A percentile compares a stretch with the other conserved stretches of the same genome.
These are phyloP conservation scores for Citrus australasica DNA, from an alignment of 345 rosid species.

Conservation along the genomic window DNA sequence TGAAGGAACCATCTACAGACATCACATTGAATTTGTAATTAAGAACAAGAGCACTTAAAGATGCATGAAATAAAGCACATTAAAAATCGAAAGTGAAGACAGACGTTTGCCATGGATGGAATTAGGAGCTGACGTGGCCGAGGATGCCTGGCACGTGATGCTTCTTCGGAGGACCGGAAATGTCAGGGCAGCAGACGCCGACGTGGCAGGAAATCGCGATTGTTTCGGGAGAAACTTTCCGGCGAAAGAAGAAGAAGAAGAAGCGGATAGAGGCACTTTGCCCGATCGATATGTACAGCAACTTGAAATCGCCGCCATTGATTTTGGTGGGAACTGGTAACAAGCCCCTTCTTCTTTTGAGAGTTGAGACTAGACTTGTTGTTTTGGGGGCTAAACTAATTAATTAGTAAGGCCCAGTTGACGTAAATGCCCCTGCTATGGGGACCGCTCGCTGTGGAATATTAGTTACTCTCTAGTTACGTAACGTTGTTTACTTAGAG, in stretches of 20 bases:
- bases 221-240: conserved; percentile 14
- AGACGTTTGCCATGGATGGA: conserved; percentile 45
- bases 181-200: conserved; percentile 26
- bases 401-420: background rate
- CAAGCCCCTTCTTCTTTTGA: no score
- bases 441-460: background rate
- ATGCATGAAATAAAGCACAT: background rate
- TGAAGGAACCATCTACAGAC: background rate
- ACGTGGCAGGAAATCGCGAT: conserved; percentile 20
- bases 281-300: conserved; percentile 38
- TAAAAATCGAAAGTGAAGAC: background rate
- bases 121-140: conserved; percentile 48
- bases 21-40: background rate
- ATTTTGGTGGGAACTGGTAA: conserved; percentile 8
- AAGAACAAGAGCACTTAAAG: background rate
- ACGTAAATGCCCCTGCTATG: conserved; percentile 11
- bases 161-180: conserved; percentile 24
- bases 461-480: no score
- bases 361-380: background rate
- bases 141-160: conserved; percentile 63
- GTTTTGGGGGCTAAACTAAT: background rate
- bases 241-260: conserved; percentile 42
- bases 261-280: conserved; percentile 31
- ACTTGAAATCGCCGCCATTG: conserved; percentile 70
- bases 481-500: no score